Evolutionary conservation across 257 asterid genomes (phyloP).

Genomic region (Gentiana straminea): DNA sequence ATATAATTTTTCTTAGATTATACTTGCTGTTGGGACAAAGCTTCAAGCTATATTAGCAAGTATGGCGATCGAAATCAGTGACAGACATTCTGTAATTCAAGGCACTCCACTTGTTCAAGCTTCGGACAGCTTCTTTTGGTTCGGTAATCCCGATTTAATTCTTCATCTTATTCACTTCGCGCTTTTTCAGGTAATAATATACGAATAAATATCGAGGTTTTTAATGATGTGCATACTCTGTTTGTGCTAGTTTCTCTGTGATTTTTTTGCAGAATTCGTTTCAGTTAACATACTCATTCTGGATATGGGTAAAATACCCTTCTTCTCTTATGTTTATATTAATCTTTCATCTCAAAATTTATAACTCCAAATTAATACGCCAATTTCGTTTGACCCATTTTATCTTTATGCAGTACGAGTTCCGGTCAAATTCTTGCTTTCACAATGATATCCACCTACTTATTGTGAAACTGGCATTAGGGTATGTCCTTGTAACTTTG

Average conservation of each 20-base stretch:
- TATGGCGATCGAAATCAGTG: constrained; percentile 77
- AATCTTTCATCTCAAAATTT: constrained; percentile 1
- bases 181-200: constrained; percentile 55
- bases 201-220: too few relatives aligned
- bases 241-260: too few relatives aligned
- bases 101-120: constrained; percentile 91
- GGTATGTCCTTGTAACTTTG: constrained; percentile 27
- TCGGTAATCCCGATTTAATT: constrained; percentile 55
- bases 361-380: background rate
- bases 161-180: constrained; percentile 73
- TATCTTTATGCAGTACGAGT: constrained; percentile 55
- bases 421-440: constrained; percentile 57
- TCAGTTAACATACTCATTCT: constrained; percentile 75
- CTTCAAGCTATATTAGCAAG: constrained; percentile 63
- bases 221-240: too few relatives aligned
- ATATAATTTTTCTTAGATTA: constrained; percentile 31
- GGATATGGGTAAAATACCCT: constrained; percentile 67
- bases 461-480: constrained; percentile 51
- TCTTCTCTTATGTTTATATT: constrained; percentile 2
- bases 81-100: constrained; percentile 75
- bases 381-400: background rate
- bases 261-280: constrained; percentile 61
- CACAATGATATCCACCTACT: constrained; percentile 40
- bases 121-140: constrained; percentile 72
- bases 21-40: constrained; percentile 79